Percentiles rank a stretch among this genome's conserved stretches.
phyloP scores from a whole-genome alignment of 2,329 filamentous ascomycete genomes.

The Lojkania enalia region DNA sequence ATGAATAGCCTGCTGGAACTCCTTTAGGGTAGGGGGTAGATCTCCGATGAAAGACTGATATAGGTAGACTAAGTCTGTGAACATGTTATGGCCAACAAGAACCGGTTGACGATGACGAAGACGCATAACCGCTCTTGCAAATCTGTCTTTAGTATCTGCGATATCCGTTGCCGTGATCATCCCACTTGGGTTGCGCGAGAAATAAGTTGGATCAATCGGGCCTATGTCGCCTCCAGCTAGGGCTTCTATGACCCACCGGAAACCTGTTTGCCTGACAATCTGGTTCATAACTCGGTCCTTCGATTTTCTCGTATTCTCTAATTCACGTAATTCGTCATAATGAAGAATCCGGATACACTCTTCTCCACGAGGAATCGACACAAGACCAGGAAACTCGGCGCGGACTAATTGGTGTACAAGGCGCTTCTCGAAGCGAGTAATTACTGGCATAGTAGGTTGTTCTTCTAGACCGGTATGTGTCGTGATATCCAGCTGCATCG shows the following conservation, averaged over 20 bases:
- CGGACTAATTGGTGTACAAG: conserved; percentile 69
- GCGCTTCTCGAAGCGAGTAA: conserved; percentile 61
- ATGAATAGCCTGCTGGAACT: conserved; percentile 58
- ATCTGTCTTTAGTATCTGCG: conserved; percentile 41
- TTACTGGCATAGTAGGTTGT: conserved; percentile 19
- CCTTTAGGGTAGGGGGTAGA: conserved; percentile 57
- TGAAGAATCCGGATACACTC: conserved; percentile 49
- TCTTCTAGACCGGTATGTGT: conserved; percentile 30
- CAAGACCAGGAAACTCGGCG: conserved; percentile 58
- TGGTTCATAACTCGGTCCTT: conserved; percentile 46
- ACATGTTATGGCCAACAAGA: conserved; percentile 67
- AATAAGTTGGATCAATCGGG: conserved; percentile 41
- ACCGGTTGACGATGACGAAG: conserved; percentile 54
- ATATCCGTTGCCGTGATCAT: conserved; percentile 41
- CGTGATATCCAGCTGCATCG: conserved; percentile 30
- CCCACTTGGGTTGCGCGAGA: conserved; percentile 41
- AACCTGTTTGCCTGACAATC: conserved; percentile 51
- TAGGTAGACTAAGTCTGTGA: conserved; percentile 66
- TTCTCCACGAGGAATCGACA: conserved; percentile 43
- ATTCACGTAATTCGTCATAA: conserved; percentile 50
- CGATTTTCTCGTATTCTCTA: conserved; percentile 41
- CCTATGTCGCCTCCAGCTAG: conserved; percentile 45
- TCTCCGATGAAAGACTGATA: conserved; percentile 64
- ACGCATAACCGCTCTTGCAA: conserved; percentile 45
- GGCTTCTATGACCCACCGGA: conserved; percentile 56